Evolutionary conservation across 2,329 filamentous ascomycete species (phyloP).

Genomic region (Lasiodiplodia citricola): DNA sequence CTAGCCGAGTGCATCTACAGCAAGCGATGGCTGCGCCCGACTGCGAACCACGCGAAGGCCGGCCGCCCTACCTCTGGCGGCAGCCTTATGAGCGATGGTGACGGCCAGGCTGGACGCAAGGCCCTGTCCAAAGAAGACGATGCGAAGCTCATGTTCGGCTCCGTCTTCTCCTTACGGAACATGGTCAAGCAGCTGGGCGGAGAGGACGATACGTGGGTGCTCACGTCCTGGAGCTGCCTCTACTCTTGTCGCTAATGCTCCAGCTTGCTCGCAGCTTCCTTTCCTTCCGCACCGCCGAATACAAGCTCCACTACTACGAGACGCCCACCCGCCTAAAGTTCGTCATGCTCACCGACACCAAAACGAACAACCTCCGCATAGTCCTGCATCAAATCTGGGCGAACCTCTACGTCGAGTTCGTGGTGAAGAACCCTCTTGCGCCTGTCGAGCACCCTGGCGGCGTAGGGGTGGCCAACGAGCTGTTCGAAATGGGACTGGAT

Average conservation of each 20-base stretch:
- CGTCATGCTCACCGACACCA: slow-evolving; percentile 93
- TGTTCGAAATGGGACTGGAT: slow-evolving; percentile 71
- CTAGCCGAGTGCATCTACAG: slow-evolving; percentile 97
- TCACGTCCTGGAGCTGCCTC: not conserved
- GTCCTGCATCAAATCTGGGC: slow-evolving; percentile 98
- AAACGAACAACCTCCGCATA: slow-evolving; percentile 86
- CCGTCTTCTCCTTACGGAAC: slow-evolving; percentile 93
- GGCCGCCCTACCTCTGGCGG: slow-evolving; percentile 55
- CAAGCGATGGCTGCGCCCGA: slow-evolving; percentile 74
- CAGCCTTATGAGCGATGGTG: slow-evolving; percentile 52
- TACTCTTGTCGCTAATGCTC: slow-evolving; percentile 1
- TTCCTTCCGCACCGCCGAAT: slow-evolving; percentile 88
- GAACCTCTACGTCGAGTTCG: slow-evolving; percentile 95
- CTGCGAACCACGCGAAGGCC: slow-evolving; percentile 52
- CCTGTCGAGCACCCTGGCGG: slow-evolving; percentile 66
- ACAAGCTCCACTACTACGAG: slow-evolving; percentile 99
- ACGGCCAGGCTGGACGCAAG: slow-evolving; percentile 41
- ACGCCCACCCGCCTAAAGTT: slow-evolving; percentile 95
- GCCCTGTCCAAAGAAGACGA: slow-evolving; percentile 72
- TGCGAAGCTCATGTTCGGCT: slow-evolving; percentile 94
- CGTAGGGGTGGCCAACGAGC: slow-evolving; percentile 67
- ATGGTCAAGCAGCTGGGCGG: slow-evolving; percentile 96
- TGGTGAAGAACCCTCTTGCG: slow-evolving; percentile 69
- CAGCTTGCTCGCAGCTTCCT: slow-evolving; percentile 71
- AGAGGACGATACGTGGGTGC: slow-evolving; percentile 74